Evolutionary conservation across 176 grass and related monocot species (phyloP), one percentile per base, ranked within the genome.

Genomic region (Carex scoparia): DNA sequence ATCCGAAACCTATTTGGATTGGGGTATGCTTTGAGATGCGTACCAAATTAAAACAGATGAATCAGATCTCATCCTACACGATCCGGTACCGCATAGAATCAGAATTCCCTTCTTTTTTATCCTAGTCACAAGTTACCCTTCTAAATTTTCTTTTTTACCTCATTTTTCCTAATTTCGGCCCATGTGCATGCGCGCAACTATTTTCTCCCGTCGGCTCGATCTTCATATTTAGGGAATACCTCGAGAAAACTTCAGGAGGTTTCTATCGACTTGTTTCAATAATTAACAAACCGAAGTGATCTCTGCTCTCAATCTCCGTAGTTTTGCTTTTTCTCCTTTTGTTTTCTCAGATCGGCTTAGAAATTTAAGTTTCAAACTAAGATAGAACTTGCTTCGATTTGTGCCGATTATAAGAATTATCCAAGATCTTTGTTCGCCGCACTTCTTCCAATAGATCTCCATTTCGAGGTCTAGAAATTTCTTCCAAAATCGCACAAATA

Each of bases 271-370:
- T 40, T 61, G 38, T 28, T 23, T 61, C 37, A 3, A 65, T 63
- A 48, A 44, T 56, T 79, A 58, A 79, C 51, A 7, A 55, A 32
- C 51, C 44, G 62, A 83, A 83, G 44, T 63, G 48, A 67, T 83
- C 63, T 65, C 8, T 49, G 60, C 23, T 66, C 40, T 66, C 35
- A 30, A 49, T 49, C 16, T 63, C 31, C 7, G 7, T 8, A 16
- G 31, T 72, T 56, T 61, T 63, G 19, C 10, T 44, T 64, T 64
- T 64, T 63, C 5, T 40, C 31, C 37, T n/a, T 81, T 81, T 81
- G 16, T 81, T 38, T 81, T 33, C 37, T 81, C 79, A 81, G 60
- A 79, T 81, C 33, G 5, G 56, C 13, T 61, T 80, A 3, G 57
- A 9, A 80, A 59, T 80, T 58, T 40, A 59, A 80, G 33, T 61